Percentiles rank a stretch among this genome's conserved stretches.
Evolutionary conservation across 768 basidiomycete species (phyloP).

Genomic region (Tricholoma sp.): DNA sequence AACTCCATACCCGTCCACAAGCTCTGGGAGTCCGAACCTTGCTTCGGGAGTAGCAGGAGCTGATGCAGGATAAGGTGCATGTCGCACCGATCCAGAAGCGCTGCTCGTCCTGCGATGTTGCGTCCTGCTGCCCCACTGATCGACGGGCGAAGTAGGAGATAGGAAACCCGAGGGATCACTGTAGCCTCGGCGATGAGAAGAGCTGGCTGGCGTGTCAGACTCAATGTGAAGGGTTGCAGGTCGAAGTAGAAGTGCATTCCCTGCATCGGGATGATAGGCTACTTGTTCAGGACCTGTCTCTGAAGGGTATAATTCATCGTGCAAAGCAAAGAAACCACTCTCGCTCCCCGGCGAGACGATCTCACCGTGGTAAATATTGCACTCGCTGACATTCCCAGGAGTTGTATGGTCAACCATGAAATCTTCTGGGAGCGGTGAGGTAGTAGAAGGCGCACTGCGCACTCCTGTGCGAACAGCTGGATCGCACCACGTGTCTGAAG

Average conservation of each 20-base stretch:
- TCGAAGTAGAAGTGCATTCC: background rate
- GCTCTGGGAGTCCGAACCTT: background rate
- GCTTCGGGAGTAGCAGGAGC: background rate
- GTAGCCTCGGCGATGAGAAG: background rate
- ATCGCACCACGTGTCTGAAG: conserved; percentile 1
- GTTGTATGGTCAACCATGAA: background rate
- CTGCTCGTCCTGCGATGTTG: background rate
- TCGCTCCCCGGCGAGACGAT: background rate
- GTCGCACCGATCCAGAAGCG: background rate
- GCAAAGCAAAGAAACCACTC: background rate
- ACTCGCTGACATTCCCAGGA: too few relatives aligned
- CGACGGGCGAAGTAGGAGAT: background rate
- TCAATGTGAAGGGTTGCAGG: background rate
- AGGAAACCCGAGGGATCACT: background rate
- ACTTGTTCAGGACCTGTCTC: background rate
- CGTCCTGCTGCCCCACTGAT: background rate
- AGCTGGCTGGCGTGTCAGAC: background rate
- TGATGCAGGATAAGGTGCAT: background rate
- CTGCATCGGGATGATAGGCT: background rate
- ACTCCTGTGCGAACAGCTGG: background rate
- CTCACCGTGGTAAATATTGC: background rate
- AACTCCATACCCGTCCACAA: background rate
- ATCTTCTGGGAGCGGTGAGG: background rate
- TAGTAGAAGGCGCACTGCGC: background rate
- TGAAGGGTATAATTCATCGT: background rate